Evolutionary conservation across 2,329 filamentous ascomycete genomes (phyloP), one percentile per base, ranked within the genome.

Genomic region (Thyridium curvatum): DNA sequence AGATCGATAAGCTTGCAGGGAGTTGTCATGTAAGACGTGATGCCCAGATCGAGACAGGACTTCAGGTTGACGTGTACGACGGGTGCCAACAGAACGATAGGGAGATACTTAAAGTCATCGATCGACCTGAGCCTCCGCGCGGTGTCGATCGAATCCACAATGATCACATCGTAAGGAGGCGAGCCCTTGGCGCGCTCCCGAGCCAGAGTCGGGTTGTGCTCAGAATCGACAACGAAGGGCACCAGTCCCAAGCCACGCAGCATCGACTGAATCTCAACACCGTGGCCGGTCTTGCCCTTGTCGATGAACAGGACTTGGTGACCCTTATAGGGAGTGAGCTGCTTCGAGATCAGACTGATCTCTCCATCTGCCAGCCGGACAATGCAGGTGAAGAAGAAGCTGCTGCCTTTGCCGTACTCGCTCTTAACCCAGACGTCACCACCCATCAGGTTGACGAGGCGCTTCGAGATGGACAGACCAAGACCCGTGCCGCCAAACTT

Each of bases 11-110:
- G 79, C 54, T 91, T 77, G 64, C 93, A 97, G 8, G 93, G 93
- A 13, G 89, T 95, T 2, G 93, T 97, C 89, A 97, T 96, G 63
- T 96, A 97, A 37, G 90, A 96, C n/a, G 90, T 94, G 50, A 98
- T 95, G 46, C 93, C 91, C 47, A 97, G 75, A 59, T 97, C 93
- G 43, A 97, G 69, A 42, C 91, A 93, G 3, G 88, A 93, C 67
- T 95, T 95, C 51, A 98, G 73, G 60, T 82, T 94, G 49, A 97
- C 88, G 44, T 90, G 86, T 12, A 97, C 89, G 29, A 88, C 72
- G 0, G 91, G 89, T 33, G 89, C 93, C 34, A 97, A 68, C 44
- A 97, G 77, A 32, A 98, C 91, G 48, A 98, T 90, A 3, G 93
- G 93, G 34, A 96, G 88, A 58, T 96, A 97, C 68, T 96, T 96